Conservation (phyloP, 202 grass and related monocot genomes). For the Elaeis oleifera region DNA sequence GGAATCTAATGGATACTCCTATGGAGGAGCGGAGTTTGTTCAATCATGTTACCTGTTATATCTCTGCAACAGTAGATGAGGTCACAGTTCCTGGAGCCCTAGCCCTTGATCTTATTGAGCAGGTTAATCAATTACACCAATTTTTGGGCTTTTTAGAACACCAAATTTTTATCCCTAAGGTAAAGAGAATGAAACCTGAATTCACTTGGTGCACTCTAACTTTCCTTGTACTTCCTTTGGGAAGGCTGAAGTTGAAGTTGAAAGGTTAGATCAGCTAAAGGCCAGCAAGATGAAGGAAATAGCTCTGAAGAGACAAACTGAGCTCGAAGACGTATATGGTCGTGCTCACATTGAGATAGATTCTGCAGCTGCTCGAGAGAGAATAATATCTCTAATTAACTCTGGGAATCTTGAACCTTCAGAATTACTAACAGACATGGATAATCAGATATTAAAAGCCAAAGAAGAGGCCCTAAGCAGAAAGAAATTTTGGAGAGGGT, state of each 20-base stretch:
- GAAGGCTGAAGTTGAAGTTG: constrained; percentile 66
- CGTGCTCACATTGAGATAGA: constrained; percentile 56
- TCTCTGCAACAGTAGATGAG: constrained; percentile 52
- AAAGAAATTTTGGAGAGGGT: constrained; percentile 91
- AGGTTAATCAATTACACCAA: constrained; percentile 30
- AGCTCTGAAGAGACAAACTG: constrained; percentile 75
- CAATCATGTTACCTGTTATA: constrained; percentile 59
- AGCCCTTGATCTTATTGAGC: constrained; percentile 61
- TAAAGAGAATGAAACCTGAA: no score
- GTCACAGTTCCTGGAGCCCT: constrained; percentile 58
- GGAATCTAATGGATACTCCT: constrained; percentile 82
- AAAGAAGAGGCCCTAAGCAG: constrained; percentile 78
- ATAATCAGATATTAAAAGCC: constrained; percentile 70
- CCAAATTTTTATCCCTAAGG: no score
- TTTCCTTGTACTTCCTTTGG: not conserved
- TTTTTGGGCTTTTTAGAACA: no score
- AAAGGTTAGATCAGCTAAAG: constrained; percentile 90
- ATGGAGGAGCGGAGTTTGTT: constrained; percentile 50
- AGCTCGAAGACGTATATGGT: constrained; percentile 90
- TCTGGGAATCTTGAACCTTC: constrained; percentile 71
- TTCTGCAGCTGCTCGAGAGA: constrained; percentile 55
- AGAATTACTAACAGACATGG: constrained; percentile 70
- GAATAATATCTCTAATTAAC: constrained; percentile 67
- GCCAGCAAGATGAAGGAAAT: constrained; percentile 94
- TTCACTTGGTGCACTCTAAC: no score